Percentiles rank a stretch among this genome's conserved stretches.
Evolutionary conservation across 331 rosid species (phyloP).

Genomic region (Pyrus hybrid): DNA sequence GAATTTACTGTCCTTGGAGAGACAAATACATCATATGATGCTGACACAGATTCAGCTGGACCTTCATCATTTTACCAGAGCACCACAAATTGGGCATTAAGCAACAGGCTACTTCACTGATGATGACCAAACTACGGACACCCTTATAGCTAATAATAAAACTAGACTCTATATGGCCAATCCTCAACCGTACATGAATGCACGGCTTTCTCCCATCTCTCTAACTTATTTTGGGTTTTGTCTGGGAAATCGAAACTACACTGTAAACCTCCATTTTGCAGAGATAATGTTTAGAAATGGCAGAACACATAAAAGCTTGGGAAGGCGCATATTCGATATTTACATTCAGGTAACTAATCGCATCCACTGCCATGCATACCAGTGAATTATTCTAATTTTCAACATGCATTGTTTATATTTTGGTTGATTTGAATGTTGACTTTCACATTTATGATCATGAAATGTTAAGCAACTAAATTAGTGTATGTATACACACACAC

Average conservation of each 20-base stretch:
- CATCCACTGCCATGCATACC: no score
- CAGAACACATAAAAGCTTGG: constrained; percentile 46
- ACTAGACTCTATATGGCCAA: constrained; percentile 37
- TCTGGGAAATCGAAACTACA: constrained; percentile 59
- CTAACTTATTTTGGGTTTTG: constrained; percentile 67
- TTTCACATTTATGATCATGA: background rate
- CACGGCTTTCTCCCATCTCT: constrained; percentile 69
- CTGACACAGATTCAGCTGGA: constrained; percentile 22
- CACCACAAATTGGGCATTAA: constrained; percentile 49
- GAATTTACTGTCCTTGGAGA: constrained; percentile 5
- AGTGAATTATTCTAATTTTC: background rate
- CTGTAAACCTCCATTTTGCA: constrained; percentile 59
- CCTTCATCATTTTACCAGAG: constrained; percentile 17
- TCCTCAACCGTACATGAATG: constrained; percentile 42
- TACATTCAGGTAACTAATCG: constrained; percentile 47
- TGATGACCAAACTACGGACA: background rate
- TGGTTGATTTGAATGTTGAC: no score
- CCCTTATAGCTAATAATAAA: constrained; percentile 15
- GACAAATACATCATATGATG: constrained; percentile 15
- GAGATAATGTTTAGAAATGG: constrained; percentile 57
- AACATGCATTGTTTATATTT: background rate
- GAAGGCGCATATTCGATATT: constrained; percentile 75
- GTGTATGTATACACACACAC: no score
- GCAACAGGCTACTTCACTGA: constrained; percentile 60
- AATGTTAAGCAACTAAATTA: constrained; percentile 1